Percentiles rank a stretch among this genome's conserved stretches.
phyloP scores from a whole-genome alignment of 352 stramenopile genomes.

The Pythium rishiriense region DNA sequence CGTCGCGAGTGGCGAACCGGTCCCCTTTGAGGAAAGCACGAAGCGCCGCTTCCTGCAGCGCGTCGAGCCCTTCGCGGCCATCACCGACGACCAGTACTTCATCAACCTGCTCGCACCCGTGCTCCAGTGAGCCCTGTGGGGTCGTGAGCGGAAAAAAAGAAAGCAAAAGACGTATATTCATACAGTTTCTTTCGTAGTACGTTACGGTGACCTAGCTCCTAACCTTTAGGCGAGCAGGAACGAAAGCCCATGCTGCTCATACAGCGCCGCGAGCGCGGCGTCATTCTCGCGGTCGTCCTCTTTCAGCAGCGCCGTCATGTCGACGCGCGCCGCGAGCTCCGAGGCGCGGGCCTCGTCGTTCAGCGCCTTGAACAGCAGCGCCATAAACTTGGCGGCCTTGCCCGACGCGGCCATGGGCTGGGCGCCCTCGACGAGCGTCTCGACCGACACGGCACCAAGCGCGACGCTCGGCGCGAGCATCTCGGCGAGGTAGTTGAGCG shows the following conservation, averaged over 20 bases:
- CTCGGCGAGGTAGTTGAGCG: slow-evolving; percentile 63
- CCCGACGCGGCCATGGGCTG: slow-evolving; percentile 55
- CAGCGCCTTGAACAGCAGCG: slow-evolving; percentile 43
- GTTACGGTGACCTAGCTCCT: background rate
- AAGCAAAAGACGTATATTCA: slow-evolving; percentile 22
- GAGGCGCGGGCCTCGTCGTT: slow-evolving; percentile 46
- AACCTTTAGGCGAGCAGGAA: slow-evolving; percentile 29
- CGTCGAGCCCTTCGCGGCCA: slow-evolving; percentile 79
- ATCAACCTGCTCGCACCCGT: slow-evolving; percentile 49
- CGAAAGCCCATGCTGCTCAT: slow-evolving; percentile 43
- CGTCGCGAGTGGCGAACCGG: slow-evolving; percentile 37
- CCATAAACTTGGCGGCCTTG: slow-evolving; percentile 66
- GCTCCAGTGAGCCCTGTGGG: slow-evolving; percentile 14
- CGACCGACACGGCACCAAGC: slow-evolving; percentile 39
- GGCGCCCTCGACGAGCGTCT: slow-evolving; percentile 44
- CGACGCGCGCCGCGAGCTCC: slow-evolving; percentile 37
- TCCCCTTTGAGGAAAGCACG: slow-evolving; percentile 59
- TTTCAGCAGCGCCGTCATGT: slow-evolving; percentile 44
- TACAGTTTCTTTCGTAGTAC: slow-evolving; percentile 4
- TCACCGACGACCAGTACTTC: slow-evolving; percentile 79
- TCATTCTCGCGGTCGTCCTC: slow-evolving; percentile 41
- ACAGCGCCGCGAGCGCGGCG: slow-evolving; percentile 35
- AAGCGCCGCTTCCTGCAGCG: slow-evolving; percentile 60
- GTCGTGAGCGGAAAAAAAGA: background rate
- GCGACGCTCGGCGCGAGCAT: slow-evolving; percentile 71